phyloP scores from a whole-genome alignment of 495 filamentous ascomycete species.

The Penicillium longicatenatum region DNA sequence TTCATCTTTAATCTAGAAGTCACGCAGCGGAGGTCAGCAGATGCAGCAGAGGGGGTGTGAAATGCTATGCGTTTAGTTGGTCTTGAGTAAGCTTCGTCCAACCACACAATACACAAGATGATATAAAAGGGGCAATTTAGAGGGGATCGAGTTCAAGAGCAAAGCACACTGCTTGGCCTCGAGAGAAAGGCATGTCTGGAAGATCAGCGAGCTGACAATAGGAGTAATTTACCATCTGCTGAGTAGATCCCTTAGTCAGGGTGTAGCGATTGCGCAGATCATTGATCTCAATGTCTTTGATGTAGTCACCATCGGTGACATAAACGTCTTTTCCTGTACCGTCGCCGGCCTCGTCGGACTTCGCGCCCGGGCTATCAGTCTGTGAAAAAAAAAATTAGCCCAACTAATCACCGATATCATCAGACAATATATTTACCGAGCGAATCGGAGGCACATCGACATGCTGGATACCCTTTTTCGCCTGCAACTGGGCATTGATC shows the following conservation, averaged over 20 bases:
- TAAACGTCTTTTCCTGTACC: slow-evolving; percentile 75
- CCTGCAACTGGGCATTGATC: slow-evolving; percentile 91
- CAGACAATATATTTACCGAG: slow-evolving; percentile 46
- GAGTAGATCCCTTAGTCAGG: slow-evolving; percentile 94
- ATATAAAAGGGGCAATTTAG: slow-evolving; percentile 31
- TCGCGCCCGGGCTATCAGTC: slow-evolving; percentile 52
- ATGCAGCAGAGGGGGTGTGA: slow-evolving; percentile 79
- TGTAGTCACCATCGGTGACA: slow-evolving; percentile 92
- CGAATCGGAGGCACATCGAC: slow-evolving; percentile 90
- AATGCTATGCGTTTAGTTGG: slow-evolving; percentile 66
- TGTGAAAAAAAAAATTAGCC: slow-evolving; percentile 26
- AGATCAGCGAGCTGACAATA: slow-evolving; percentile 76
- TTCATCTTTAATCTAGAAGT: slow-evolving; percentile 98
- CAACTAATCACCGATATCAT: background rate
- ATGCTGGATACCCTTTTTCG: slow-evolving; percentile 90
- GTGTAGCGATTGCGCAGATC: slow-evolving; percentile 96
- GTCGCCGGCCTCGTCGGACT: slow-evolving; percentile 49
- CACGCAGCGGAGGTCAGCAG: slow-evolving; percentile 95
- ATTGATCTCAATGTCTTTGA: slow-evolving; percentile 98
- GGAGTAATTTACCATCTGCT: slow-evolving; percentile 97
- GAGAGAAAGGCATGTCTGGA: slow-evolving; percentile 51
- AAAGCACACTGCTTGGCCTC: slow-evolving; percentile 16
- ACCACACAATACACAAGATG: slow-evolving; percentile 55
- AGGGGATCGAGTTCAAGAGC: slow-evolving; percentile 38
- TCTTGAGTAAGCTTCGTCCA: slow-evolving; percentile 80